Evolutionary conservation across 495 filamentous ascomycete genomes (phyloP), one percentile per base, ranked within the genome.

Genomic region (Aspergillus funiculosus): DNA sequence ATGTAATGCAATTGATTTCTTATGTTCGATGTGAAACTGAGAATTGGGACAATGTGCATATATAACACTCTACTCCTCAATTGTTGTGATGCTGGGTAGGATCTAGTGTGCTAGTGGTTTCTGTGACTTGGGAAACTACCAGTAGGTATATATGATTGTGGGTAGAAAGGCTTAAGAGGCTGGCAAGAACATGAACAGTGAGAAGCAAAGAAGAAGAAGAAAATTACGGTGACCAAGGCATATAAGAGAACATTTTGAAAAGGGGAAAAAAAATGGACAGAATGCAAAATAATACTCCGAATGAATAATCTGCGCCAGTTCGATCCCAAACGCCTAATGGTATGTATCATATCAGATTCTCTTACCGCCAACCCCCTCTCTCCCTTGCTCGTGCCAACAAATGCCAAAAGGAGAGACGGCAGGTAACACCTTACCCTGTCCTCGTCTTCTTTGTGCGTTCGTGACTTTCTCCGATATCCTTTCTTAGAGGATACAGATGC

Each of bases 401-500:
- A 42, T 28, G 43, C 46, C 34, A 39, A 43, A 48, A 39, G 28
- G 37, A 45, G 28, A 6, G 13, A 36, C 26, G 27, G 24, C 4
- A 39, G 15, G 7, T 22, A 26, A 14, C 10, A 34, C 5, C 6
- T 34, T 22, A 55, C 15, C 47, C 34, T 31, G 39, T 36, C 20
- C 42, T 42, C 11, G 49, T 28, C 31, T 52, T 56, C 38, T 50
- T 56, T 17, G 52, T 21, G 21, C 48, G 52, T 36, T 55, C 52
- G 26, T 53, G 45, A 13, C 28, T 43, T 34, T 42, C 34, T 13
- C 41, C 46, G 11, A 31, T 40, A 14, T 46, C 46, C 37, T 52
- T 54, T 19, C 22, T 38, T 5, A 59, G 38, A 7, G 68, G 65
- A 24, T 64, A 62, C 40, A 63, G 49, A 39, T 71, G 66, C 38